Base-by-base conservation (phyloP, 1,284 basidiomycete genomes). In the Gastroboletus turbinatus region DNA sequence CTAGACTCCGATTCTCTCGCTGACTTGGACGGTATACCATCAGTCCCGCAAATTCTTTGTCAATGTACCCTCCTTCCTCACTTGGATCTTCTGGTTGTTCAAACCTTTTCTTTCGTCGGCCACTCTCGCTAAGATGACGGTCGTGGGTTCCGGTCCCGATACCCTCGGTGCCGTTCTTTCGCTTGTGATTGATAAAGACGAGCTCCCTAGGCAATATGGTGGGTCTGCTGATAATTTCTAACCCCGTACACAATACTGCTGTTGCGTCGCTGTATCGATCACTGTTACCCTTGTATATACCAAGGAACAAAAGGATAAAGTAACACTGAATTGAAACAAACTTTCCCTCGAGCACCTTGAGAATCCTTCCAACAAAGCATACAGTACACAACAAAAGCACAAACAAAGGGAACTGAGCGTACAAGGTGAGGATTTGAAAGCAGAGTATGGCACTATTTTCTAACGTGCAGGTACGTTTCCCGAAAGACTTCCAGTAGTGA, bases 31-130 rank as follows among this genome's bases (percentile, higher is more conserved):
- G 29, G 33, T 23, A 19, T 48, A 39, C 27, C 19, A 21, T n/a
- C 61, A 89, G 86, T 79, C 81, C 60, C 80, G 80, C 67, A 92
- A 92, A 68, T 89, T 85, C 74, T 91, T 92, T 66, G 78, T 92
- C 64, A 90, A 90, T 63, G 87, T 92, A 16, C 89, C 90, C 0
- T 80, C 81, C 3, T 67, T 88, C 56, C 76, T 90, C 61, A 81
- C 83, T 35, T 92, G 88, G 88, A 79, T 92, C 56, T 92, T 90
- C 75, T 90, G 87, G 88, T 64, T 83, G n/a, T 90, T 91, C 77
- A 91, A 87, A 67, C 79, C 88, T 0, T 67, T 92, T 60, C 69
- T 92, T 13, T 81, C 90, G 3, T 72, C 86, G 6, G 80, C 80
- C 39, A 90, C 89, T 16, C 67, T 90, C 27, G 83, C 84, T 14